These are phyloP conservation scores for Podosphaera aphanis DNA, from an alignment of 2,329 filamentous ascomycete species.

Conservation along the genomic window DNA sequence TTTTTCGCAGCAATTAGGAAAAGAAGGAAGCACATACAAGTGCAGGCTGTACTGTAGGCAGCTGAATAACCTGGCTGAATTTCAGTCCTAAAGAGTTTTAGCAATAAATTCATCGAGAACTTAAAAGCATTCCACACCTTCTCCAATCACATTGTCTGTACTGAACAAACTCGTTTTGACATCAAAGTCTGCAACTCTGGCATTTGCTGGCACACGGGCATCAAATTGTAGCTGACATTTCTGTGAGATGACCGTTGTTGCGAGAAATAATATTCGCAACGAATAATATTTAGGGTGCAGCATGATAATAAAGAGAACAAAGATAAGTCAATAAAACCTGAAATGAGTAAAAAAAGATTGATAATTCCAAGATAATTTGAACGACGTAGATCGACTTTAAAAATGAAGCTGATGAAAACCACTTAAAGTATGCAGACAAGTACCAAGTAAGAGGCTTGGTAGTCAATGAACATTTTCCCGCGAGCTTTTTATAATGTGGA, in stretches of 20 bases:
- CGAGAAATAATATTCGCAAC: constrained; percentile 2
- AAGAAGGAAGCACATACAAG: constrained; percentile 15
- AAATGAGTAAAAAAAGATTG: no score
- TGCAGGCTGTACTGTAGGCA: constrained; percentile 21
- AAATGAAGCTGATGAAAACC: no score
- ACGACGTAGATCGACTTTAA: no score
- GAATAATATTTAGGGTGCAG: not conserved
- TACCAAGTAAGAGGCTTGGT: no score
- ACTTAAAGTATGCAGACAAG: no score
- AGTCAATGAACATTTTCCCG: no score
- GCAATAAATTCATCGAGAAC: not conserved
- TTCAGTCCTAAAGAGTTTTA: constrained; percentile 19
- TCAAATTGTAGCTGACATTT: constrained; percentile 22
- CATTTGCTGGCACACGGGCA: constrained; percentile 21
- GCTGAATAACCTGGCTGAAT: constrained; percentile 27
- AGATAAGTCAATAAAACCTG: no score
- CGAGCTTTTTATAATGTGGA: no score
- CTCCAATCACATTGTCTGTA: constrained; percentile 27
- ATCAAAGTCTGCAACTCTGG: constrained; percentile 21
- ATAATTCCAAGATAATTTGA: no score
- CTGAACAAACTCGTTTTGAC: constrained; percentile 23
- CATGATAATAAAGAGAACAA: no score
- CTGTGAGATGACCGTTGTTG: constrained; percentile 11
- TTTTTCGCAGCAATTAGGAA: not conserved
- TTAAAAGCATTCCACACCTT: not conserved